Base-by-base conservation (phyloP, 805 yeast genomes). In the Wickerhamiella sorbophila region DNA sequence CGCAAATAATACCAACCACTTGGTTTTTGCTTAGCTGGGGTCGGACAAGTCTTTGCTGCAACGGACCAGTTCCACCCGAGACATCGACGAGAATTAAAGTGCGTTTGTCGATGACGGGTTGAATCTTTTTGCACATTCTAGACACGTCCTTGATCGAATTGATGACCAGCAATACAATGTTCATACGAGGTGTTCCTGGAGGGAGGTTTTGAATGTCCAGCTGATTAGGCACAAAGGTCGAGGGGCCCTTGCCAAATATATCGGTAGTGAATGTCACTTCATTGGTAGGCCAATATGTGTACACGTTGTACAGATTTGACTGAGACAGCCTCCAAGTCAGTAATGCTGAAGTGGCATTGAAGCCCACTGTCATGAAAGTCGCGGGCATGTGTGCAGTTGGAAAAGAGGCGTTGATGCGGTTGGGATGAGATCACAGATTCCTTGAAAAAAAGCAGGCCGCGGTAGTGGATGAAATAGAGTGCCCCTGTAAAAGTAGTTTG, bases 271-370 rank as follows among this genome's bases (percentile, higher is more conserved):
- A 44, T 3, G 31, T 26, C n/a, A 53, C 43, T 12, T 41, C 22
- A 36, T 48, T 44, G 14, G 47, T 40, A 14, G 57, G 57, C 57
- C 57, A 53, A 42, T 53, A 51, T 10, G 57, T 52, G 40, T 43
- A 43, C 15, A 47, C 45, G 19, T 50, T 43, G 40, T 44, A 46
- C 36, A 33, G 35, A 17, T 36, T 37, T n/a, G 52, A 44, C 24
- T 18, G 34, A 14, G 50, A 44, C 17, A 53, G 47, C 18, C 53
- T 47, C 54, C 54, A 53, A 19, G 56, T 47, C 9, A 49, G 46
- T 17, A 49, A 47, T n/a, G 57, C 55, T 10, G 55, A 46, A 4
- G 53, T 45, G 31, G 57, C 53, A 36, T 48, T 44, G 43, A 53
- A 46, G 15, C 57, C 57, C 45, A 52, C 52, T n/a, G 52, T 43